These are phyloP conservation scores for Aspergillus arachidicola DNA, from an alignment of 2,329 filamentous ascomycete genomes.

Conservation along the genomic window DNA sequence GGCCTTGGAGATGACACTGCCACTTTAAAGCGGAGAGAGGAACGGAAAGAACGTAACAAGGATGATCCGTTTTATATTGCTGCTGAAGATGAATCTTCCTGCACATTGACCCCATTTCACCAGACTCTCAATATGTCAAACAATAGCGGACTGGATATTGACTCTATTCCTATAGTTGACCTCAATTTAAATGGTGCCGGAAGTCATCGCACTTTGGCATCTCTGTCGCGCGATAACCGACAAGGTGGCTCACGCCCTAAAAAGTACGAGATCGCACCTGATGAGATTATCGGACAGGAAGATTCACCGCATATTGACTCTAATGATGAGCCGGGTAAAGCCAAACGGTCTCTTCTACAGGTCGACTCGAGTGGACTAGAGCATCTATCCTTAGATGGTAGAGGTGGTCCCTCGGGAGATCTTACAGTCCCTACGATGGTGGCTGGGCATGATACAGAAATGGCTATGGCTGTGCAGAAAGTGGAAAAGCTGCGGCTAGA, in stretches of 20 bases:
- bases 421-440: conserved; percentile 61
- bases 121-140: conserved; percentile 73
- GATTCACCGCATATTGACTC: conserved; percentile 43
- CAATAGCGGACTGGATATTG: conserved; percentile 80
- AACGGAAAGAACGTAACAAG: conserved; percentile 77
- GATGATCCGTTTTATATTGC: conserved; percentile 96
- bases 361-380: conserved; percentile 85
- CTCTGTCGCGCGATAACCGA: conserved; percentile 24
- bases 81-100: conserved; percentile 54
- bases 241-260: conserved; percentile 51
- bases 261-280: conserved; percentile 68
- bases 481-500: conserved; percentile 83
- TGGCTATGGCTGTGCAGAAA: conserved; percentile 84
- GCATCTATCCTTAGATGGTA: conserved; percentile 67
- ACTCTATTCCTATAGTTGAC: conserved; percentile 94
- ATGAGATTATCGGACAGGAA: conserved; percentile 67
- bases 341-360: conserved; percentile 71
- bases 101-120: conserved; percentile 75
- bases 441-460: conserved; percentile 80
- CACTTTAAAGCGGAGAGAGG: conserved; percentile 71
- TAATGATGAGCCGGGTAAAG: conserved; percentile 29
- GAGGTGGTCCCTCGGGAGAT: conserved; percentile 20
- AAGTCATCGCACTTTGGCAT: conserved; percentile 10
- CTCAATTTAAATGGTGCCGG: conserved; percentile 70
- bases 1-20: conserved; percentile 67